Conservation (phyloP, 1,139 yeast genomes). For the Groenewaldozyma auringiensis region DNA sequence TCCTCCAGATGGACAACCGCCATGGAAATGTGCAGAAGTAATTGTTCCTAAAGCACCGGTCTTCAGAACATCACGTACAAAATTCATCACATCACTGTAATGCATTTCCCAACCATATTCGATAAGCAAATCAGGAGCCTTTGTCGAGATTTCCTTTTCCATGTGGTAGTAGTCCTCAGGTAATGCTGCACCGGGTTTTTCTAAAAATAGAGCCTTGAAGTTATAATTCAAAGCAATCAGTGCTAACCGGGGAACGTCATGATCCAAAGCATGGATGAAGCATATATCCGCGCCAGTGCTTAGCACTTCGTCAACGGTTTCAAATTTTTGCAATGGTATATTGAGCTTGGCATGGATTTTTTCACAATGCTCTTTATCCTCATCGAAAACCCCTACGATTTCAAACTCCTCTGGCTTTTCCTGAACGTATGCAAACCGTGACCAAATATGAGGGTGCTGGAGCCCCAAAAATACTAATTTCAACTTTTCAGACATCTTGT, state of each 20-base stretch:
- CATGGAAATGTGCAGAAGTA: slow-evolving; percentile 10
- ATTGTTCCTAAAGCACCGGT: slow-evolving; percentile 8
- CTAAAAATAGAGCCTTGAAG: slow-evolving; percentile 9
- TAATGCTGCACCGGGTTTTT: slow-evolving; percentile 9
- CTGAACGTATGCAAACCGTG: slow-evolving; percentile 7
- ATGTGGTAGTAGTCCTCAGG: slow-evolving; percentile 8
- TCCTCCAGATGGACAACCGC: slow-evolving; percentile 11
- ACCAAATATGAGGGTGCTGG: slow-evolving; percentile 12
- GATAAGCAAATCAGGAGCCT: slow-evolving; percentile 9
- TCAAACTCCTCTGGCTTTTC: slow-evolving; percentile 6
- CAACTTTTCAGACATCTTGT: neutral
- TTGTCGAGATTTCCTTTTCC: slow-evolving; percentile 1
- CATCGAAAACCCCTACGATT: slow-evolving; percentile 7
- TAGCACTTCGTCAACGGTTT: slow-evolving; percentile 3
- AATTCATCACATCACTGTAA: slow-evolving; percentile 10
- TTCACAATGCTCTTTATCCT: slow-evolving; percentile 1
- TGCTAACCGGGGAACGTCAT: slow-evolving; percentile 8
- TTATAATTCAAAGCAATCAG: slow-evolving; percentile 4
- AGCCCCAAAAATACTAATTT: slow-evolving; percentile 7
- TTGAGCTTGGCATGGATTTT: slow-evolving; percentile 2
- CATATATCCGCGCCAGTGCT: slow-evolving; percentile 8
- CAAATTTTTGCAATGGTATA: neutral
- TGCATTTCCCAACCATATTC: slow-evolving; percentile 14
- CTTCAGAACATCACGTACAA: slow-evolving; percentile 5
- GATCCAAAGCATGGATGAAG: slow-evolving; percentile 10